Evolutionary conservation across 2,329 filamentous ascomycete genomes (phyloP).

Genomic region (Aureobasidium musti): DNA sequence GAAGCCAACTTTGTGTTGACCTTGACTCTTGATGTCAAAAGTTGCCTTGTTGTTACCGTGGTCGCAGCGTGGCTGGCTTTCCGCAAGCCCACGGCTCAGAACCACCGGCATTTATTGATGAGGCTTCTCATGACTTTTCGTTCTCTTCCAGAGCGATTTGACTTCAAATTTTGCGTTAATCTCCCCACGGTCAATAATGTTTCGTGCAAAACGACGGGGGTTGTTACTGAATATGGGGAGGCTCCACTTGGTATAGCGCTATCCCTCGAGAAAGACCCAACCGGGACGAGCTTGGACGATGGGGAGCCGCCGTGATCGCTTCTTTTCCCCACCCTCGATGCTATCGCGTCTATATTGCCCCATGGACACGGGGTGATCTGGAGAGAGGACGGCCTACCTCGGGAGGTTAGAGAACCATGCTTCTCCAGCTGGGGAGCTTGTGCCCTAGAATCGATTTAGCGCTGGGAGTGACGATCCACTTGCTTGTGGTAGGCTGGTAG

Average conservation of each 20-base stretch:
- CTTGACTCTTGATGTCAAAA: background rate
- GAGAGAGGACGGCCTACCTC: background rate
- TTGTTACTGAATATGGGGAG: constrained; percentile 5
- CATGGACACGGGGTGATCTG: constrained; percentile 21
- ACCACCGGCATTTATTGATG: background rate
- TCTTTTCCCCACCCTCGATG: constrained; percentile 1
- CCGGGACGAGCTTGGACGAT: constrained; percentile 13
- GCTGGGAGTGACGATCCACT: constrained; percentile 5
- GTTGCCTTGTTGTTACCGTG: constrained; percentile 9
- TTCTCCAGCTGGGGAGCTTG: background rate
- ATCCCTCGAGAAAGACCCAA: constrained; percentile 19
- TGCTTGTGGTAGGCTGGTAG: constrained; percentile 8
- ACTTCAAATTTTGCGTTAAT: background rate
- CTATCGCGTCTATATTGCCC: background rate
- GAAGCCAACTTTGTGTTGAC: background rate
- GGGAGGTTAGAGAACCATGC: background rate
- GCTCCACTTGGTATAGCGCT: constrained; percentile 22
- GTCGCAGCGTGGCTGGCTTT: constrained; percentile 2
- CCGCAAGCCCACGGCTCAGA: background rate
- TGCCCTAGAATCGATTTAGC: constrained; percentile 1
- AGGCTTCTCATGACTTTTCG: constrained; percentile 9
- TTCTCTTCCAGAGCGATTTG: background rate
- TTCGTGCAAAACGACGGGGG: constrained; percentile 22
- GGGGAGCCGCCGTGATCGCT: constrained; percentile 13
- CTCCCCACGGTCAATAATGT: constrained; percentile 14